phyloP scores from a whole-genome alignment of 1,139 yeast species.

The Yamadazyma songkhlaensis region DNA sequence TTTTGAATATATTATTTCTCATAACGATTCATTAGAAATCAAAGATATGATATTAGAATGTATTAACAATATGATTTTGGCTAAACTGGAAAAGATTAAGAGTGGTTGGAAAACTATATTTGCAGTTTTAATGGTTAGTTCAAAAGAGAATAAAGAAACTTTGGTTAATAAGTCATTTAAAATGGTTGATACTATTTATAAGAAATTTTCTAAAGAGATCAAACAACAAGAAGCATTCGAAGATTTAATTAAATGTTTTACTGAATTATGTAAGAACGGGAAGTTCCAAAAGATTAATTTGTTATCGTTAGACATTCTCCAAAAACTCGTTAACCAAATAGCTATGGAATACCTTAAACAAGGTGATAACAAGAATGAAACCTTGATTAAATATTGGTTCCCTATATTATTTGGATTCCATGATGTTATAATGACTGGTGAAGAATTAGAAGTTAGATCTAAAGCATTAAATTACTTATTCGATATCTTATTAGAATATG shows the following conservation, averaged over 20 bases:
- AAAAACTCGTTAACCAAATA: conserved; percentile 58
- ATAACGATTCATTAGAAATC: conserved; percentile 68
- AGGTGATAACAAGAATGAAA: conserved; percentile 28
- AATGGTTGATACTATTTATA: conserved; percentile 61
- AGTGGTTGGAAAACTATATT: conserved; percentile 96
- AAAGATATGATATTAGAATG: conserved; percentile 92
- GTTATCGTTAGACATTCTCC: conserved; percentile 76
- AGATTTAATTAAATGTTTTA: conserved; percentile 71
- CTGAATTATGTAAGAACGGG: conserved; percentile 81
- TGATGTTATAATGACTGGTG: conserved; percentile 88
- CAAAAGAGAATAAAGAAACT: conserved; percentile 51
- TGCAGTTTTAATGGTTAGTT: conserved; percentile 68
- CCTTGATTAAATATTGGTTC: conserved; percentile 59
- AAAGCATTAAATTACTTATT: conserved; percentile 81
- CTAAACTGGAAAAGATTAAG: conserved; percentile 70
- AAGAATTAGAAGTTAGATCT: conserved; percentile 91
- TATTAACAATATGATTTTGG: conserved; percentile 77
- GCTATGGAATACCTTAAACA: conserved; percentile 37
- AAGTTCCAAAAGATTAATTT: conserved; percentile 77
- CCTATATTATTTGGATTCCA: conserved; percentile 85
- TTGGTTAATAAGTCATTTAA: conserved; percentile 64
- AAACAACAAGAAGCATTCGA: conserved; percentile 72
- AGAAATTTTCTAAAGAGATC: conserved; percentile 61
- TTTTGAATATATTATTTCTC: conserved; percentile 72
- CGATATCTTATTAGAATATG: conserved; percentile 76